A percentile compares a stretch with the other conserved stretches of the same genome.
Evolutionary conservation across 768 basidiomycete genomes (phyloP).

Genomic region (Tylopilus plumbeoviolaceoides): DNA sequence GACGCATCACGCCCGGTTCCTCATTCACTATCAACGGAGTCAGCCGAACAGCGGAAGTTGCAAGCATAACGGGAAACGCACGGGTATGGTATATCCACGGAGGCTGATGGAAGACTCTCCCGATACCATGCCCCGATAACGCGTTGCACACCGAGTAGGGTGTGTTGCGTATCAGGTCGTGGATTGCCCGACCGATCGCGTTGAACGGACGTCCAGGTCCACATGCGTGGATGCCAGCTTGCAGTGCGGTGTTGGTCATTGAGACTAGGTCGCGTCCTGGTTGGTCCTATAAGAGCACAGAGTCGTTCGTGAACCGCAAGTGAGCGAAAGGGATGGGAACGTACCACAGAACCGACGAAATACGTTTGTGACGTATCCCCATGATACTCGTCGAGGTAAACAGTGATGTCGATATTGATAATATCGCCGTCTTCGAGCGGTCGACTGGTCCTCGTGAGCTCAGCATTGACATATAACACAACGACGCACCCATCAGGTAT

Average conservation of each 20-base stretch:
- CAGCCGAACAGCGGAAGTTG: background rate
- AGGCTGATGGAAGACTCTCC: conserved; percentile 69
- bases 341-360: conserved; percentile 73
- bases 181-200: conserved; percentile 69
- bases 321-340: conserved; percentile 10
- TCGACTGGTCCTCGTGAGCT: conserved; percentile 49
- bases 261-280: conserved; percentile 62
- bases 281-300: conserved; percentile 49
- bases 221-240: conserved; percentile 69
- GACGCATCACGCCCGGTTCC: conserved; percentile 76
- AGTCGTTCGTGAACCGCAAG: background rate
- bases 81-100: conserved; percentile 84
- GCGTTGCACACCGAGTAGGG: conserved; percentile 62
- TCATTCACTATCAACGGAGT: conserved; percentile 57
- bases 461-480: background rate
- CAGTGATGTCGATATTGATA: conserved; percentile 83
- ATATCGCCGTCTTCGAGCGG: conserved; percentile 80
- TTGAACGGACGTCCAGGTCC: conserved; percentile 67
- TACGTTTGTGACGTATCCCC: conserved; percentile 89
- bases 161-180: conserved; percentile 37
- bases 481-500: conserved; percentile 83
- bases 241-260: conserved; percentile 60
- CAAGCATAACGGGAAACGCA: conserved; percentile 29
- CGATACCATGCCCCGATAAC: conserved; percentile 88
- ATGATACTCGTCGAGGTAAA: conserved; percentile 80